These are phyloP conservation scores for Daldinia sp. DNA, from an alignment of 2,329 filamentous ascomycete genomes.

Conservation along the genomic window DNA sequence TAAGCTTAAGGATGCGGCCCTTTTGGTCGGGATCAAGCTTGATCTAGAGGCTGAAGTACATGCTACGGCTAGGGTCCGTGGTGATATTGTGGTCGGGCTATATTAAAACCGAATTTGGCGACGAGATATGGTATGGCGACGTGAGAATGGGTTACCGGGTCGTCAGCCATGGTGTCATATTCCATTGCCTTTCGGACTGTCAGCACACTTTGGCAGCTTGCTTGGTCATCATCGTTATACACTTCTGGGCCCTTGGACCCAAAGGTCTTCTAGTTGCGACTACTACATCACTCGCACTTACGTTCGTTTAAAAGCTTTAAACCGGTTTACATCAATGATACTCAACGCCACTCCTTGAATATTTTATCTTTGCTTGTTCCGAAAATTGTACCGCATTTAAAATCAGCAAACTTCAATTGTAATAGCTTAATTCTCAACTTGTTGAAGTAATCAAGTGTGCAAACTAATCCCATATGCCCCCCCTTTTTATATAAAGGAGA, in stretches of 20 bases:
- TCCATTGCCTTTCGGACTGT: slow-evolving; percentile 21
- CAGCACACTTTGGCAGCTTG: slow-evolving; percentile 16
- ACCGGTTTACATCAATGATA: slow-evolving; percentile 1
- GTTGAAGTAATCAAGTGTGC: too few relatives aligned
- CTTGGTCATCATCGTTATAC: slow-evolving; percentile 23
- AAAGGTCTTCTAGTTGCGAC: slow-evolving; percentile 27
- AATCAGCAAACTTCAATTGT: background rate
- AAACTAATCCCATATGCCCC: too few relatives aligned
- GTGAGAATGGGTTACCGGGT: slow-evolving; percentile 27
- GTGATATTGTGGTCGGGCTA: slow-evolving; percentile 71
- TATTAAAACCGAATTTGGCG: slow-evolving; percentile 55
- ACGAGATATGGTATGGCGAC: slow-evolving; percentile 29
- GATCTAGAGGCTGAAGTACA: slow-evolving; percentile 73
- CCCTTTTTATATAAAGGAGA: background rate
- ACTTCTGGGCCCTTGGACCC: slow-evolving; percentile 24
- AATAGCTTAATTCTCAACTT: background rate
- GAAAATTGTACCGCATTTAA: background rate
- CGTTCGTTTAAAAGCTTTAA: slow-evolving; percentile 24
- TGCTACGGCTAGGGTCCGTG: slow-evolving; percentile 69
- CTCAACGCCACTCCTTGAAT: background rate
- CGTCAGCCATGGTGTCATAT: slow-evolving; percentile 15
- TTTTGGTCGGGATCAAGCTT: slow-evolving; percentile 72
- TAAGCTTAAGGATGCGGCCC: slow-evolving; percentile 67
- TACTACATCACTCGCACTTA: slow-evolving; percentile 32
- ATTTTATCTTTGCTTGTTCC: background rate